Evolutionary conservation across 495 filamentous ascomycete genomes (phyloP), one percentile per base, ranked within the genome.

Genomic region (Xylaria grammica): DNA sequence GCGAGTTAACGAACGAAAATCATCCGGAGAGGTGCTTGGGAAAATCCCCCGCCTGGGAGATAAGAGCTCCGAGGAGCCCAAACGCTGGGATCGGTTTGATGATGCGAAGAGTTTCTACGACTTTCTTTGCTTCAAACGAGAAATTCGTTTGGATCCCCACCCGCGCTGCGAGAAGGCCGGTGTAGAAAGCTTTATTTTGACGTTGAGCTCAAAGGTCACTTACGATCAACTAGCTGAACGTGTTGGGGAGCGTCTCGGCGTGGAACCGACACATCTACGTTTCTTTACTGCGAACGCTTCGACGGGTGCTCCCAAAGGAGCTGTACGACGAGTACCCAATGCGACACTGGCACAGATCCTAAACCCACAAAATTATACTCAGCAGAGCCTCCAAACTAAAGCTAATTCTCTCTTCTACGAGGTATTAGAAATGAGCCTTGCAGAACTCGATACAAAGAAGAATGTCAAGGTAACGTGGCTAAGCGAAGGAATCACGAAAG

Each of bases 401-500:
- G 69, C 82, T 29, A 93, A 97, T 75, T 85, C 87, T 9, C 78
- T 99, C 30, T 97, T 87, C 74, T 98, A 92, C 66, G 95, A 99
- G 74, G 84, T 97, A 17, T 79, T 99, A 30, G 95, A 99, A 50
- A 93, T 96, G 79, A 96, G 91, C 63, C 78, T 99, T 51, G 92
- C 90, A 53, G 96, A 99, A 72, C 82, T 93, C 38, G 96, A 99
- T 68, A 94, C 89, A 30, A 94, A 95, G 78, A 97, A 94, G 75
- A 83, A 74, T 60, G 75, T 97, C 65, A 93, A 90, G 72, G 77
- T 99, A 44, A 90, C 83, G 7, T 92, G 89, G 86, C 81, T 99
- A 42, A 89, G 88, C 26, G 96, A 99, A 62, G 95, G 96, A 26
- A 90, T 97, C 64, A 83, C 85, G 5, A 98, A 97, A 81, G 92